These are phyloP conservation scores for Lachancea cidri DNA, from an alignment of 805 yeast genomes.

Conservation along the genomic window DNA sequence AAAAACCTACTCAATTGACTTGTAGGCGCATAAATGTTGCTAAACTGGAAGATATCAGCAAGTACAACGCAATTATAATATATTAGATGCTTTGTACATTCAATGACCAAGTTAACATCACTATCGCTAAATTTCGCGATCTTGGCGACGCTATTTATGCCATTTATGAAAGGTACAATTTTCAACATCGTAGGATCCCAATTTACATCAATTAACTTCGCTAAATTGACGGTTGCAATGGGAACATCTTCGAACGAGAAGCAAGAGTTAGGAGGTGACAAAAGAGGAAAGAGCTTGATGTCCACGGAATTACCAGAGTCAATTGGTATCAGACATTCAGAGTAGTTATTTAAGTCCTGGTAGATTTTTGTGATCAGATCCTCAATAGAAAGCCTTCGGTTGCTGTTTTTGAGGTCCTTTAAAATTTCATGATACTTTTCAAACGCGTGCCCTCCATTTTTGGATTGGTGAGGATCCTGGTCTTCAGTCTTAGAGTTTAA, in stretches of 20 bases:
- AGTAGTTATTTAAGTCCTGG: constrained; percentile 90
- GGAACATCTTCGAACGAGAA: constrained; percentile 85
- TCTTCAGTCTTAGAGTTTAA: neutral
- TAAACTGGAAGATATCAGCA: constrained; percentile 83
- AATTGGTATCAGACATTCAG: constrained; percentile 92
- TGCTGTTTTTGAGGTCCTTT: constrained; percentile 21
- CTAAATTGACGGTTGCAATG: constrained; percentile 73
- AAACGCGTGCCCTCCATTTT: constrained; percentile 7
- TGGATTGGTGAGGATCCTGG: constrained; percentile 1
- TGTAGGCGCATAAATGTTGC: constrained; percentile 85
- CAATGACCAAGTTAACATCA: constrained; percentile 69
- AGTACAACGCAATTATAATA: constrained; percentile 83
- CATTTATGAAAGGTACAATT: constrained; percentile 80
- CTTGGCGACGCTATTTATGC: constrained; percentile 72
- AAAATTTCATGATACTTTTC: constrained; percentile 29
- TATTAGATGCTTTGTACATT: constrained; percentile 85
- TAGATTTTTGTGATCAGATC: constrained; percentile 83
- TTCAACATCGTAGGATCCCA: constrained; percentile 98
- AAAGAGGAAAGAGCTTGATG: constrained; percentile 87
- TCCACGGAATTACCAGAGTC: constrained; percentile 87
- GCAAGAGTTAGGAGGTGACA: constrained; percentile 73
- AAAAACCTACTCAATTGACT: constrained; percentile 67
- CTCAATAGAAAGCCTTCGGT: constrained; percentile 48
- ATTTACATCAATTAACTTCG: constrained; percentile 71
- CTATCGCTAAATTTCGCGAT: constrained; percentile 80